Evolutionary conservation across 2,329 filamentous ascomycete genomes (phyloP).

Genomic region (Elsinoe australis): DNA sequence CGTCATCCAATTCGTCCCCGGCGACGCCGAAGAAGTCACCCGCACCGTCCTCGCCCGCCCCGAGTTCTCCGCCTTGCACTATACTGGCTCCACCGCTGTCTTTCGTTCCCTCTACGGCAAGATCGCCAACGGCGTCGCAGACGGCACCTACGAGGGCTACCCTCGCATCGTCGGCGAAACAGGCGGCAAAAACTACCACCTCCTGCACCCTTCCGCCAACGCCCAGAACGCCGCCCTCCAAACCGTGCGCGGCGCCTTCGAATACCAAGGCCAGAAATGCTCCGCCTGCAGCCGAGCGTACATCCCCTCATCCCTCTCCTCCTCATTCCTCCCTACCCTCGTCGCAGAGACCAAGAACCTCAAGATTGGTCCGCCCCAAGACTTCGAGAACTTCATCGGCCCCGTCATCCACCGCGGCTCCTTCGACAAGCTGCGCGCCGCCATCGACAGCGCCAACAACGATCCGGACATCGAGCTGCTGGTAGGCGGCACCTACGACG

Average conservation of each 20-base stretch:
- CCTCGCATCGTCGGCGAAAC: conserved; percentile 86
- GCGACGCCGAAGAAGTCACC: conserved; percentile 77
- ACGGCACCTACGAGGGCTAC: conserved; percentile 76
- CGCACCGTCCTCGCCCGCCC: conserved; percentile 66
- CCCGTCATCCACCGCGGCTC: conserved; percentile 77
- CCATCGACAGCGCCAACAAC: conserved; percentile 71
- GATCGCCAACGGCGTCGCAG: conserved; percentile 72
- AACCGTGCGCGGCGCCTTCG: conserved; percentile 79
- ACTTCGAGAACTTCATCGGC: conserved; percentile 73
- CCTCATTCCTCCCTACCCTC: conserved; percentile 60
- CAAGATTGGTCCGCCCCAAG: conserved; percentile 60
- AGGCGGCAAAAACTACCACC: conserved; percentile 88
- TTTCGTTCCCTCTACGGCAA: conserved; percentile 84
- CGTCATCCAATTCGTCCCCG: conserved; percentile 90
- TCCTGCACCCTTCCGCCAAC: conserved; percentile 70
- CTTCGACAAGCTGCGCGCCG: conserved; percentile 70
- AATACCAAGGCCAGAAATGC: conserved; percentile 89
- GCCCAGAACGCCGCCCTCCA: conserved; percentile 71
- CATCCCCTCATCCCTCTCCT: conserved; percentile 66
- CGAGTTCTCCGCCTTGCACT: conserved; percentile 86
- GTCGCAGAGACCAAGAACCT: conserved; percentile 62
- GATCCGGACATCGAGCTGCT: conserved; percentile 66
- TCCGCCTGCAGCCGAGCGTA: conserved; percentile 76
- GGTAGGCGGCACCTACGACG: conserved; percentile 68
- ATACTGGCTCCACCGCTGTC: conserved; percentile 84